Evolutionary conservation across 352 stramenopile species (phyloP).

Genomic region (Globisporangium recalcitrans): DNA sequence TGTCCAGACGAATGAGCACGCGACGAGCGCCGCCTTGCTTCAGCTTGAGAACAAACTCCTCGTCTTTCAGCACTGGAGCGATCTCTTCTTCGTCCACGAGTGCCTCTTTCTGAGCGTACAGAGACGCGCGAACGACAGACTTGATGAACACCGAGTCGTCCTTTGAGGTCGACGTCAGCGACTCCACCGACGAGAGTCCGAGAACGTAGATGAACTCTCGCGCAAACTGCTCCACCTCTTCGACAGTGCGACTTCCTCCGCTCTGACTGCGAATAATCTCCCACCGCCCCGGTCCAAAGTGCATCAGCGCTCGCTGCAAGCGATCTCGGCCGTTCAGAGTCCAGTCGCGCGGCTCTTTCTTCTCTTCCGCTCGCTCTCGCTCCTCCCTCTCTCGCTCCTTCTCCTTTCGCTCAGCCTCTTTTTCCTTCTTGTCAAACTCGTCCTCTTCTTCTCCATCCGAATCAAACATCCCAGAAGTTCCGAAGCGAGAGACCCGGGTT

Average conservation of each 20-base stretch:
- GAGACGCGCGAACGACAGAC: conserved; percentile 60
- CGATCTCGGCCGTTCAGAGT: conserved; percentile 82
- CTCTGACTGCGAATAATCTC: conserved; percentile 87
- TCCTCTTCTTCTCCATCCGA: conserved; percentile 72
- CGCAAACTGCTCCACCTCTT: conserved; percentile 81
- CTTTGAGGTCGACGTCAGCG: conserved; percentile 48
- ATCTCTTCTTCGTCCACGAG: conserved; percentile 75
- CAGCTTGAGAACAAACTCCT: conserved; percentile 83
- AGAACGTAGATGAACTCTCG: conserved; percentile 86
- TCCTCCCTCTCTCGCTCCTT: conserved; percentile 38
- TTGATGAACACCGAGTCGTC: conserved; percentile 85
- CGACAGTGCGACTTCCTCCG: conserved; percentile 75
- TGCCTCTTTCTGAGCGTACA: conserved; percentile 56
- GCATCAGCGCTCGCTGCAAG: conserved; percentile 82
- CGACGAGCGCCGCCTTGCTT: conserved; percentile 82
- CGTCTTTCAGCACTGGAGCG: conserved; percentile 74
- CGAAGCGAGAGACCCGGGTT: conserved; percentile 82
- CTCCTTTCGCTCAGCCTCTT: conserved; percentile 33
- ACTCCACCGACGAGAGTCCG: conserved; percentile 56
- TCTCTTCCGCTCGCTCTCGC: conserved; percentile 54
- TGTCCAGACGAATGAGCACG: conserved; percentile 81
- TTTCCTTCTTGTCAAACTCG: conserved; percentile 33
- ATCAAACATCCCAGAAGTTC: conserved; percentile 40
- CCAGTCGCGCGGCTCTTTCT: conserved; percentile 72
- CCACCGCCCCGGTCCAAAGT: conserved; percentile 84